Evolutionary conservation across 352 stramenopile genomes (phyloP).

Genomic region (Globisporangium paddicum): DNA sequence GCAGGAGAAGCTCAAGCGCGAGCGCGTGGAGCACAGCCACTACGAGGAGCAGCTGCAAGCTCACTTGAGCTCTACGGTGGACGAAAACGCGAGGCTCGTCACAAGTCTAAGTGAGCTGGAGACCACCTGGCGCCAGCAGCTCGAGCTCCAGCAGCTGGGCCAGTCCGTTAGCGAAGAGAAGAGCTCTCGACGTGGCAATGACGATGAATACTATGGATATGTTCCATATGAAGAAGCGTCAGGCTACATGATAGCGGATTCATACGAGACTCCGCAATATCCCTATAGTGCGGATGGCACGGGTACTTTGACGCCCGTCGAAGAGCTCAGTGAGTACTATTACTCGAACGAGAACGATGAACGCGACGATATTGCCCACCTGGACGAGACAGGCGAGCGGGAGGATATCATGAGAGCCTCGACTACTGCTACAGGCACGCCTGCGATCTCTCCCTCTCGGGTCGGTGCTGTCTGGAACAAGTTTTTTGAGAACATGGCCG

Average conservation of each 20-base stretch:
- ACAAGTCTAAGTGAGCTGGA: constrained; percentile 35
- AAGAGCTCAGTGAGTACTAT: neutral
- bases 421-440: neutral
- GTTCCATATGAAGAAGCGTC: constrained; percentile 2
- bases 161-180: neutral
- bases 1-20: constrained; percentile 50
- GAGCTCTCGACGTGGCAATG: neutral
- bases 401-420: neutral
- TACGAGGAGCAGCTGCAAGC: constrained; percentile 45
- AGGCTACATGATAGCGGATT: constrained; percentile 1
- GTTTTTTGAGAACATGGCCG: constrained; percentile 71
- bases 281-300: neutral
- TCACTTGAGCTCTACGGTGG: constrained; percentile 38
- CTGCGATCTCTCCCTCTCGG: constrained; percentile 27
- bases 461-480: constrained; percentile 70
- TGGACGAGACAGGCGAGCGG: neutral
- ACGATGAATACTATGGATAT: constrained; percentile 15
- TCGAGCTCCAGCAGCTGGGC: constrained; percentile 3
- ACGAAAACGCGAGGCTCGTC: constrained; percentile 44
- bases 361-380: neutral
- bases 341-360: constrained; percentile 7
- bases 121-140: constrained; percentile 13
- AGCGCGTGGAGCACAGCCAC: constrained; percentile 37
- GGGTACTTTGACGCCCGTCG: constrained; percentile 4
- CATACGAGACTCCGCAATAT: neutral